Evolutionary conservation across 352 stramenopile species (phyloP).

Genomic region (Aphanomyces astaci): DNA sequence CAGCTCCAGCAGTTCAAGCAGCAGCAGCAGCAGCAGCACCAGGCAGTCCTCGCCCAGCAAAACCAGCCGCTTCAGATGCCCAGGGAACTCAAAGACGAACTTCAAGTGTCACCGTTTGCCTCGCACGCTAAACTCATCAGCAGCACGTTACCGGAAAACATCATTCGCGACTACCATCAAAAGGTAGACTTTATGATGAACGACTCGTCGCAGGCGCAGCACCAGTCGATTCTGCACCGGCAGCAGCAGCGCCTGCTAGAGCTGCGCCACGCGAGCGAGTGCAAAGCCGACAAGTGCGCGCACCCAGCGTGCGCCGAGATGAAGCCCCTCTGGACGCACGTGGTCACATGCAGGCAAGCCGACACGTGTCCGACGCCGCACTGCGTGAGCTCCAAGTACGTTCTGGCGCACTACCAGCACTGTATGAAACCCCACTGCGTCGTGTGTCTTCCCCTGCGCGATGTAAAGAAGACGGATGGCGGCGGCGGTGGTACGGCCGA

Average conservation of each 20-base stretch:
- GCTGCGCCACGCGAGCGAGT: constrained; percentile 88
- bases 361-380: constrained; percentile 82
- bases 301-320: constrained; percentile 85
- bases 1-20: neutral
- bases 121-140: constrained; percentile 6
- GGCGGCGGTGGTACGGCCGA: neutral
- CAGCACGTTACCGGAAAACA: constrained; percentile 9
- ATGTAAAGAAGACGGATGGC: constrained; percentile 5
- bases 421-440: constrained; percentile 85
- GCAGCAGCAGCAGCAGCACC: neutral
- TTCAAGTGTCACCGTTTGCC: constrained; percentile 1
- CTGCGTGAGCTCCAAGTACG: constrained; percentile 84
- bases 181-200: constrained; percentile 24
- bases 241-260: constrained; percentile 88
- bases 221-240: constrained; percentile 74
- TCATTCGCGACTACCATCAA: constrained; percentile 20
- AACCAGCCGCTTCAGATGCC: neutral
- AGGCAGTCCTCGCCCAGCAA: neutral
- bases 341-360: constrained; percentile 87
- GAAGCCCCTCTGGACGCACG: constrained; percentile 89
- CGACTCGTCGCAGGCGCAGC: constrained; percentile 8
- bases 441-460: constrained; percentile 80
- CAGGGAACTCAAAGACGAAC: neutral
- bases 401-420: constrained; percentile 89
- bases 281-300: constrained; percentile 68